A percentile compares a stretch with the other conserved stretches of the same genome.
phyloP scores from a whole-genome alignment of 2,329 filamentous ascomycete genomes.

The Chlorencoelia australis region DNA sequence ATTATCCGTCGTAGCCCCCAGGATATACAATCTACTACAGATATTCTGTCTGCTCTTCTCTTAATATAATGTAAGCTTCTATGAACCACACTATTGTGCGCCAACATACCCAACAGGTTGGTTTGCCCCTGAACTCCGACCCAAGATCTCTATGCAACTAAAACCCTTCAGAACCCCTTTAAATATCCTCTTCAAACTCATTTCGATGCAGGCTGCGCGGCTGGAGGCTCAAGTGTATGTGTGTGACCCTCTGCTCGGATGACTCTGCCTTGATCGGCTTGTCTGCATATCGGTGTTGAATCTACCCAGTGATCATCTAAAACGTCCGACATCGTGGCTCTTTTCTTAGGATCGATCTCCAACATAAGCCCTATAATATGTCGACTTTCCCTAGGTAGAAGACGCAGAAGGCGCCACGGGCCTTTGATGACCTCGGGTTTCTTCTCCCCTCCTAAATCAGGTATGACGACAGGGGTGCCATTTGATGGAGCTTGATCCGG shows the following conservation, averaged over 20 bases:
- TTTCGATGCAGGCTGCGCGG: conserved; percentile 27
- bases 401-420: conserved; percentile 78
- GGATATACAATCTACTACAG: conserved; percentile 21
- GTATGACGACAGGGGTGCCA: conserved; percentile 2
- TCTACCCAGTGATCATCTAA: conserved; percentile 85
- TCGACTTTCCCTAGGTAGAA: conserved; percentile 80
- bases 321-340: conserved; percentile 79
- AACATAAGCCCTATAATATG: conserved; percentile 91
- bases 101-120: too few relatives aligned
- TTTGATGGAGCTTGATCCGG: neutral
- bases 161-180: neutral
- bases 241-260: conserved; percentile 66
- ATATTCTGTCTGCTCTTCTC: conserved; percentile 7
- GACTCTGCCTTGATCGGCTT: conserved; percentile 67
- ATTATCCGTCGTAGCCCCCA: conserved; percentile 3
- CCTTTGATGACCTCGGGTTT: conserved; percentile 68
- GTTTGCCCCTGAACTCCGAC: too few relatives aligned
- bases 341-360: conserved; percentile 71
- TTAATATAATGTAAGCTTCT: conserved; percentile 9
- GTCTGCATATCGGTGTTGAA: conserved; percentile 72
- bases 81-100: conserved; percentile 11
- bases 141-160: too few relatives aligned
- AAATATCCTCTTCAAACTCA: conserved; percentile 1
- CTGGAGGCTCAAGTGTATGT: conserved; percentile 72
- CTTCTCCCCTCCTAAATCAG: conserved; percentile 1